Evolutionary conservation across 768 basidiomycete species (phyloP).

Genomic region (Roridomyces roridus): DNA sequence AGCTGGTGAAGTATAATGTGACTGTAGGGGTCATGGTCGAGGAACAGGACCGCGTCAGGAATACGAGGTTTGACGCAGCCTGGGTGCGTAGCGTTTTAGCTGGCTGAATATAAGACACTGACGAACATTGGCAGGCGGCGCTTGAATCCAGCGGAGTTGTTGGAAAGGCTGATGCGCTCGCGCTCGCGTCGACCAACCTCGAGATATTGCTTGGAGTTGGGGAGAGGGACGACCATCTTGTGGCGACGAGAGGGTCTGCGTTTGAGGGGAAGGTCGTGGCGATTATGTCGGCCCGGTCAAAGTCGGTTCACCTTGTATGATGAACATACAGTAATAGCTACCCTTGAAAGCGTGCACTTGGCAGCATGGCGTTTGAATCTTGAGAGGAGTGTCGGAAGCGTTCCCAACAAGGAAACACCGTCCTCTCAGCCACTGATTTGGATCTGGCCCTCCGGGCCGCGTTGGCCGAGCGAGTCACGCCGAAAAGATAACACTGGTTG

Average conservation of each 20-base stretch:
- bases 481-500: too few relatives aligned
- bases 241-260: slow-evolving; percentile 44
- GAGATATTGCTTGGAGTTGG: slow-evolving; percentile 49
- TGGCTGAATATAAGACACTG: background rate
- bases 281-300: slow-evolving; percentile 32
- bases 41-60: slow-evolving; percentile 63
- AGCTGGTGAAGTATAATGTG: slow-evolving; percentile 64
- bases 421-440: too few relatives aligned
- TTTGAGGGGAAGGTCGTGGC: slow-evolving; percentile 47
- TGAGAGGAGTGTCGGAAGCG: too few relatives aligned
- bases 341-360: too few relatives aligned
- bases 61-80: slow-evolving; percentile 69
- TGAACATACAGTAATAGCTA: too few relatives aligned
- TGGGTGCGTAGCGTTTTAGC: slow-evolving; percentile 46
- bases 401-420: too few relatives aligned
- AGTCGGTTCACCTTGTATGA: slow-evolving; percentile 9
- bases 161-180: slow-evolving; percentile 38
- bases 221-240: slow-evolving; percentile 38
- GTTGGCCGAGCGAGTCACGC: too few relatives aligned
- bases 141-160: slow-evolving; percentile 45
- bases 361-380: too few relatives aligned
- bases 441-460: too few relatives aligned
- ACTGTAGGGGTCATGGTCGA: slow-evolving; percentile 64
- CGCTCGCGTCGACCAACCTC: slow-evolving; percentile 46
- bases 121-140: slow-evolving; percentile 39